These are phyloP conservation scores for Rhizoclosmatium globosum DNA, from an alignment of 192 early-diverging fungal species.

Conservation along the genomic window DNA sequence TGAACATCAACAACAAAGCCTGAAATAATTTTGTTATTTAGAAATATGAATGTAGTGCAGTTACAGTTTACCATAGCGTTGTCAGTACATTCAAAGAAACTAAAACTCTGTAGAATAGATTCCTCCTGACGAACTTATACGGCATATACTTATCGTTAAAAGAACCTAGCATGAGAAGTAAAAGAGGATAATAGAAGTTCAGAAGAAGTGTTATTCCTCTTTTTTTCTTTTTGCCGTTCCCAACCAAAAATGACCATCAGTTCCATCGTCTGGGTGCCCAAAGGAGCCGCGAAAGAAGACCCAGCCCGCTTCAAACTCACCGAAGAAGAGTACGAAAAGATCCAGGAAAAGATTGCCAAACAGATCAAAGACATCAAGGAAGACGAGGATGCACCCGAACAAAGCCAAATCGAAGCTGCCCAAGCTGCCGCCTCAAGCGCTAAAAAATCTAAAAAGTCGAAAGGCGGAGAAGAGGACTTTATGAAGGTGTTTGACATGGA, in stretches of 20 bases:
- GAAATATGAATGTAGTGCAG: no score
- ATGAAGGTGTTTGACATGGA: conserved; percentile 83
- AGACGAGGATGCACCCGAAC: conserved; percentile 5
- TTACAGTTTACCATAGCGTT: no score
- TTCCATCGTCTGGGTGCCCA: conserved; percentile 89
- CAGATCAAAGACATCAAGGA: conserved; percentile 53
- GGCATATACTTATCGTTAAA: neutral
- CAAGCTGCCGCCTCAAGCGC: neutral
- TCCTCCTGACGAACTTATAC: no score
- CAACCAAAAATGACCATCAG: conserved; percentile 66
- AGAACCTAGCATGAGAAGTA: neutral
- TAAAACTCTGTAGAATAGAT: no score
- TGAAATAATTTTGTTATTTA: no score
- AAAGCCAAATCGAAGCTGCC: neutral
- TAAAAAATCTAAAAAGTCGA: neutral
- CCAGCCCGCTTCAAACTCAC: conserved; percentile 85
- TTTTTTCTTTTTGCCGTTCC: conserved; percentile 13
- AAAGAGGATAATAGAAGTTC: neutral
- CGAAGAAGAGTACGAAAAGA: conserved; percentile 88
- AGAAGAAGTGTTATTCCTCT: conserved; percentile 15
- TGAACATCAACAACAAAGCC: no score
- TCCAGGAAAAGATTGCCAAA: conserved; percentile 71
- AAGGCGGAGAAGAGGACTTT: conserved; percentile 44
- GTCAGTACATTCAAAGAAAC: no score
- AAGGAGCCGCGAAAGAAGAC: conserved; percentile 85